phyloP scores from a whole-genome alignment of 2,329 filamentous ascomycete species.

The Aspergillus brunneoviolaceus region DNA sequence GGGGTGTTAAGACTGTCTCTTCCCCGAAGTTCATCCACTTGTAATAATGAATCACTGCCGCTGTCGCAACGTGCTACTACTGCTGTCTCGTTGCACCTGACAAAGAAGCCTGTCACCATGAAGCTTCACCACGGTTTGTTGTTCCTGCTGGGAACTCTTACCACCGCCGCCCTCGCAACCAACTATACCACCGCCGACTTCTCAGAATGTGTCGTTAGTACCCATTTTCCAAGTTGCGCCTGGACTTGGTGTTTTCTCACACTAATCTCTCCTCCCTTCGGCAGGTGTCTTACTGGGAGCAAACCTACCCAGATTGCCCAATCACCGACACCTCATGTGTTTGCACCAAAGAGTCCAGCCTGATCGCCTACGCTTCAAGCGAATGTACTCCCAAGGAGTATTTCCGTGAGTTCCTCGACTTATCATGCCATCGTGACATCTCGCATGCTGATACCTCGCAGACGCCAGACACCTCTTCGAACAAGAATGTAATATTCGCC shows the following conservation, averaged over 20 bases:
- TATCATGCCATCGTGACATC: background rate
- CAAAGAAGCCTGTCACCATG: background rate
- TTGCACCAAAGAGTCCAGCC: background rate
- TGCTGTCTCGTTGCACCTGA: background rate
- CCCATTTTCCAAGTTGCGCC: background rate
- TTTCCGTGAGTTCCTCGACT: slow-evolving; percentile 3
- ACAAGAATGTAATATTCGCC: slow-evolving; percentile 9
- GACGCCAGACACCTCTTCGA: slow-evolving; percentile 4
- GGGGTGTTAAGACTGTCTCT: background rate
- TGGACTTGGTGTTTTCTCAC: background rate
- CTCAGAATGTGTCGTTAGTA: slow-evolving; percentile 1
- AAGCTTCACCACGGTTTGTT: background rate
- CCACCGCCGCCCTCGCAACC: background rate
- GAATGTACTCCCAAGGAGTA: slow-evolving; percentile 8
- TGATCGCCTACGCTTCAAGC: background rate
- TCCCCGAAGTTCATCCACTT: background rate
- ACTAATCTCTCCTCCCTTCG: background rate
- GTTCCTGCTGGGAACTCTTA: background rate
- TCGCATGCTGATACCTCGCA: slow-evolving; percentile 6
- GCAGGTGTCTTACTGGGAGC: background rate
- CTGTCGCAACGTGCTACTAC: background rate
- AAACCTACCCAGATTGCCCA: background rate
- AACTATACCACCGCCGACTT: background rate
- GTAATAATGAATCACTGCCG: background rate
- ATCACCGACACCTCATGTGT: slow-evolving; percentile 3